Conservation (phyloP, 2,329 filamentous ascomycete genomes). For the Seiridium cupressi region DNA sequence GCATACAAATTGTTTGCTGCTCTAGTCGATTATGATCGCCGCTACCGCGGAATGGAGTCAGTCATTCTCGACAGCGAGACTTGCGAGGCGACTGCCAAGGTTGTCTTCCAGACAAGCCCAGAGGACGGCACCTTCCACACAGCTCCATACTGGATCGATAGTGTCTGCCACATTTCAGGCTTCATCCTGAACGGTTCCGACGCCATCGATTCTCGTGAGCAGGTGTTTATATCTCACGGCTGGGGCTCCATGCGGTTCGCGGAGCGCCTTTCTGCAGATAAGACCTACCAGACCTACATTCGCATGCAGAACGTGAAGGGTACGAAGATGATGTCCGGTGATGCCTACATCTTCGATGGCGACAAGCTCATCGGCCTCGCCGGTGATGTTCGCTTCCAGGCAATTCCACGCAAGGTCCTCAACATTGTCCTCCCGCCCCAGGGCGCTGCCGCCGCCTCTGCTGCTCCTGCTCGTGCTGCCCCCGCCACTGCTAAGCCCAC, state of each 20-base stretch:
- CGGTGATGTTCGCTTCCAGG: slow-evolving; percentile 63
- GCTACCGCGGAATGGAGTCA: slow-evolving; percentile 57
- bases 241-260: slow-evolving; percentile 54
- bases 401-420: slow-evolving; percentile 63
- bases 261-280: slow-evolving; percentile 41
- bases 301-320: slow-evolving; percentile 54
- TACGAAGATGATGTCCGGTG: slow-evolving; percentile 50
- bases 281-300: slow-evolving; percentile 55
- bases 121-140: slow-evolving; percentile 54
- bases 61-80: slow-evolving; percentile 55
- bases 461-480: slow-evolving; percentile 32
- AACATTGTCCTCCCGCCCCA: slow-evolving; percentile 66
- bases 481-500: slow-evolving; percentile 30
- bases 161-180: slow-evolving; percentile 56
- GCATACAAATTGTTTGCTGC: slow-evolving; percentile 69
- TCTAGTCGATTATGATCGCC: slow-evolving; percentile 54
- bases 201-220: slow-evolving; percentile 50
- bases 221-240: slow-evolving; percentile 59
- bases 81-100: slow-evolving; percentile 50
- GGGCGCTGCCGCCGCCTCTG: slow-evolving; percentile 39
- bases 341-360: slow-evolving; percentile 54
- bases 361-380: slow-evolving; percentile 46
- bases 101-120: slow-evolving; percentile 47
- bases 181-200: slow-evolving; percentile 61
- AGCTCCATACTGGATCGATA: slow-evolving; percentile 59